These are phyloP conservation scores for Rhodomyrtus psidioides DNA, from an alignment of 441 rosid genomes.

Conservation along the genomic window DNA sequence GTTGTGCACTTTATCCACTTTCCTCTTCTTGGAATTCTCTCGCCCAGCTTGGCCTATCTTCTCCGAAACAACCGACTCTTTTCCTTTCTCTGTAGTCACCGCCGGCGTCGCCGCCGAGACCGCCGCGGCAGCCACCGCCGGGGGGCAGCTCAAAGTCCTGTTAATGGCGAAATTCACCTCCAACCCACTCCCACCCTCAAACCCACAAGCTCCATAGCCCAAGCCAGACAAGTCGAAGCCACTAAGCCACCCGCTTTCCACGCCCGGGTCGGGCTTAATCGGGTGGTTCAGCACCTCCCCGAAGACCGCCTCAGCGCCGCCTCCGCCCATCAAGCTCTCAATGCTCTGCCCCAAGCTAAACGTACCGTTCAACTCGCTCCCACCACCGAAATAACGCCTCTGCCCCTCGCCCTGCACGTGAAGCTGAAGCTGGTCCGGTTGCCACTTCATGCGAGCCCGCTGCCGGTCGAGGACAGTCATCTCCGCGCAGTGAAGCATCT, in stretches of 20 bases:
- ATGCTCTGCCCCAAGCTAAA: constrained; percentile 17
- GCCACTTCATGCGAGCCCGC: constrained; percentile 34
- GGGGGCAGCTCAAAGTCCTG: constrained; percentile 39
- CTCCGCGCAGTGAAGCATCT: constrained; percentile 37
- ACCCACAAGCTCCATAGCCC: constrained; percentile 24
- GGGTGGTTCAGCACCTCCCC: constrained; percentile 5
- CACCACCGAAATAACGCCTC: neutral
- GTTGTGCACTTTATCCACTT: constrained; percentile 26
- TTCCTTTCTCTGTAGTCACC: constrained; percentile 10
- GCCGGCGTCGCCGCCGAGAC: neutral
- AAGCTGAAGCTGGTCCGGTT: constrained; percentile 12
- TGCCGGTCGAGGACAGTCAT: constrained; percentile 62
- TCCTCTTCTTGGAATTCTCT: constrained; percentile 51
- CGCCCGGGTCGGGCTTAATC: constrained; percentile 36
- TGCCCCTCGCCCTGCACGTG: neutral
- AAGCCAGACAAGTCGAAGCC: constrained; percentile 9
- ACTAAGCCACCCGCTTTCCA: constrained; percentile 30
- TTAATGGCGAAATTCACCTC: constrained; percentile 25
- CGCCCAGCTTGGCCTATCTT: constrained; percentile 20
- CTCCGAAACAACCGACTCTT: constrained; percentile 18
- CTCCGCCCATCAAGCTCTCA: constrained; percentile 12
- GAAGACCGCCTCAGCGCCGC: constrained; percentile 10
- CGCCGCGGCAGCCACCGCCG: constrained; percentile 9
- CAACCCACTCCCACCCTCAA: constrained; percentile 13
- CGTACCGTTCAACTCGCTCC: constrained; percentile 19